Conservation (phyloP, 441 rosid genomes). For the Euphorbia schlechtendalii region DNA sequence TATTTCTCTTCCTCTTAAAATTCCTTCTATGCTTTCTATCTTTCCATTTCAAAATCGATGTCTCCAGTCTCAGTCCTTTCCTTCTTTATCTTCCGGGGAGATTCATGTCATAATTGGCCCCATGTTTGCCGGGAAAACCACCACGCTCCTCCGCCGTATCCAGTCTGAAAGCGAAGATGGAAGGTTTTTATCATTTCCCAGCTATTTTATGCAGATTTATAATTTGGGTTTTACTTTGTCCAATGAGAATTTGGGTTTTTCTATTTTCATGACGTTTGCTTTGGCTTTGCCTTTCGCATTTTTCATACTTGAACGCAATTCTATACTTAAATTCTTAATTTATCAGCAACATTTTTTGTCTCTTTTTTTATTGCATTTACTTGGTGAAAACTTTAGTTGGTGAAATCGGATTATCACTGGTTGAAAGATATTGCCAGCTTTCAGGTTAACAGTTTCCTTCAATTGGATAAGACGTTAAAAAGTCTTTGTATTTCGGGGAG, state of each 20-base stretch:
- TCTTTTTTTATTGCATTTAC: slow-evolving; percentile 5
- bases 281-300: too few relatives aligned
- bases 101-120: slow-evolving; percentile 74
- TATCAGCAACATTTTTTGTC: neutral
- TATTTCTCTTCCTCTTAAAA: slow-evolving; percentile 16
- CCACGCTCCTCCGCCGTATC: slow-evolving; percentile 58
- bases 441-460: slow-evolving; percentile 46
- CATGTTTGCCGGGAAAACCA: slow-evolving; percentile 70
- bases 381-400: slow-evolving; percentile 6
- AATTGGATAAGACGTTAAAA: slow-evolving; percentile 43
- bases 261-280: neutral
- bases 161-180: slow-evolving; percentile 40
- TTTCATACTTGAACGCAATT: too few relatives aligned
- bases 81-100: slow-evolving; percentile 36
- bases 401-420: slow-evolving; percentile 29
- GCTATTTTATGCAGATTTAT: slow-evolving; percentile 3
- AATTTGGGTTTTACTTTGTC: neutral
- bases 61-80: slow-evolving; percentile 29
- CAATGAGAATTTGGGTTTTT: slow-evolving; percentile 3
- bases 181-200: slow-evolving; percentile 38
- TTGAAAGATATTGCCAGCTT: slow-evolving; percentile 45
- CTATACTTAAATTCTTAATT: neutral
- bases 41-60: slow-evolving; percentile 17
- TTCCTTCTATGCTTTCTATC: slow-evolving; percentile 15
- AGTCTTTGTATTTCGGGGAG: slow-evolving; percentile 60